Evolutionary conservation across 106 monocot species (phyloP).

Genomic region (Platanthera zijinensis): DNA sequence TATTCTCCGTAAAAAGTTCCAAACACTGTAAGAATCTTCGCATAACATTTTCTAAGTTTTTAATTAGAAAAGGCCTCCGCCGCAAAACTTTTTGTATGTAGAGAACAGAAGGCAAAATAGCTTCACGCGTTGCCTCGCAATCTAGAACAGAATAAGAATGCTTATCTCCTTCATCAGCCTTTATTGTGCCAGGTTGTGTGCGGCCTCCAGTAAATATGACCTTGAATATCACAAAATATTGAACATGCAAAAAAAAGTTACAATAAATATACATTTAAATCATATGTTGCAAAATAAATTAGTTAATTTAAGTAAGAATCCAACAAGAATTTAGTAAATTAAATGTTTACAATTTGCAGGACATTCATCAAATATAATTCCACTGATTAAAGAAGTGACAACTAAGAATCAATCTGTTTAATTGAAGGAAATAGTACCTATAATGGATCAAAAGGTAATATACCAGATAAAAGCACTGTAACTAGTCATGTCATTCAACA

Average conservation of each 20-base stretch:
- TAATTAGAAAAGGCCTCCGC: conserved; percentile 87
- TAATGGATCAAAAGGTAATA: not conserved
- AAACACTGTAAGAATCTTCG: conserved; percentile 76
- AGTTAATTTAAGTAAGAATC: not conserved
- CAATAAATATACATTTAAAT: not conserved
- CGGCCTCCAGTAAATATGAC: conserved; percentile 95
- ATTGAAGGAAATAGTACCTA: not conserved
- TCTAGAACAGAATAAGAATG: conserved; percentile 76
- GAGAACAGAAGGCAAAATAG: conserved; percentile 82
- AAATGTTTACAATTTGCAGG: not conserved
- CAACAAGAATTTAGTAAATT: not conserved
- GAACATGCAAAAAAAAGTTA: not conserved
- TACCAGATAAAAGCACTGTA: not conserved
- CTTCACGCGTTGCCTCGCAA: conserved; percentile 77
- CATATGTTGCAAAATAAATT: not conserved
- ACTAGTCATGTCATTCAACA: not conserved
- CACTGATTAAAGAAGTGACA: not conserved
- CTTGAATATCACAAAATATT: conserved; percentile 25
- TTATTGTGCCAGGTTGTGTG: conserved; percentile 91
- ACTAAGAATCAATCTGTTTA: not conserved
- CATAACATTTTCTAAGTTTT: conserved; percentile 93
- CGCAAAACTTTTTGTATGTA: conserved; percentile 90
- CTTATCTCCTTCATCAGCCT: conserved; percentile 84
- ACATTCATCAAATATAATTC: not conserved
- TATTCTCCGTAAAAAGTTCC: conserved; percentile 62